Conservation (phyloP, 2,329 filamentous ascomycete genomes). For the Fonsecaea monophora region DNA sequence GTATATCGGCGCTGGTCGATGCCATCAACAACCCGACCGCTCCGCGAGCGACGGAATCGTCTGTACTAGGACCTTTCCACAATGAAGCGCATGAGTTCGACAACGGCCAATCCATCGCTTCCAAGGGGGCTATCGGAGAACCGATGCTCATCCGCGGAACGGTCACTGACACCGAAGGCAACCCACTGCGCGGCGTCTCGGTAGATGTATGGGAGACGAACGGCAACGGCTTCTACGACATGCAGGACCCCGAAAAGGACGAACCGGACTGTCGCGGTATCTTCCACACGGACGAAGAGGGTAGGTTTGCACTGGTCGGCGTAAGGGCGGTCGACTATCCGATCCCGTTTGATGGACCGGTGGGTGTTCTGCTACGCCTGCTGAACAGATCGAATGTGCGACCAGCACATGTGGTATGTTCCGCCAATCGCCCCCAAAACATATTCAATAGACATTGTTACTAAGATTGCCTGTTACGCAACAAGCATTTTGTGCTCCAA, state of each 20-base stretch:
- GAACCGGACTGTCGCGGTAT: slow-evolving; percentile 29
- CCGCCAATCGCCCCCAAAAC: background rate
- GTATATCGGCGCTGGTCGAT: slow-evolving; percentile 29
- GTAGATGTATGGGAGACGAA: slow-evolving; percentile 33
- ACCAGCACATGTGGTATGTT: slow-evolving; percentile 60
- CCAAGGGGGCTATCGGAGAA: slow-evolving; percentile 23
- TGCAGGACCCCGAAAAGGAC: slow-evolving; percentile 30
- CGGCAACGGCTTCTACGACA: slow-evolving; percentile 31
- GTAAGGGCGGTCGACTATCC: slow-evolving; percentile 28
- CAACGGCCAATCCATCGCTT: slow-evolving; percentile 25
- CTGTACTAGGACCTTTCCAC: slow-evolving; percentile 30
- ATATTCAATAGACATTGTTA: background rate
- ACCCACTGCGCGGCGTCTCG: slow-evolving; percentile 16
- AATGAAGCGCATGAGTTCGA: slow-evolving; percentile 24
- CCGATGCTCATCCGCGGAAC: slow-evolving; percentile 27
- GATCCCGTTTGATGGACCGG: slow-evolving; percentile 47
- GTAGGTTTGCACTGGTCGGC: slow-evolving; percentile 24
- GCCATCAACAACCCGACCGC: slow-evolving; percentile 27
- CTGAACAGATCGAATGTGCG: slow-evolving; percentile 66
- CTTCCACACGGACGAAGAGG: slow-evolving; percentile 26
- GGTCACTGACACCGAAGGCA: slow-evolving; percentile 22
- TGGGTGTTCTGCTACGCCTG: slow-evolving; percentile 59
- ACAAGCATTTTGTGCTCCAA: slow-evolving; percentile 53
- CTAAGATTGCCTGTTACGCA: slow-evolving; percentile 4
- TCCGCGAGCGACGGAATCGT: slow-evolving; percentile 26